Evolutionary conservation across 257 asterid species (phyloP).

Genomic region (Forsythia suspensa): DNA sequence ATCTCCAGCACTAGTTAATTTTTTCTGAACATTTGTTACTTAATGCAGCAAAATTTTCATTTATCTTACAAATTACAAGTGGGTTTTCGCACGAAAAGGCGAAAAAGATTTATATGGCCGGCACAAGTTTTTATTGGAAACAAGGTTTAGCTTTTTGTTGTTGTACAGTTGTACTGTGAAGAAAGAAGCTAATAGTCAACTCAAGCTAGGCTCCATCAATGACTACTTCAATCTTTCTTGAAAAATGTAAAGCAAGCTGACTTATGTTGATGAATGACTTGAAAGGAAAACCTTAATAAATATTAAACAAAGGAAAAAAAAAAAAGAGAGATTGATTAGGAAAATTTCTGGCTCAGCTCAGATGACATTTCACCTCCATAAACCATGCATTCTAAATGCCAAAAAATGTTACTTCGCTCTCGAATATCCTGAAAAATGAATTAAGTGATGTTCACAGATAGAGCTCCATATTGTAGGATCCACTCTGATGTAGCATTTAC

Average conservation of each 20-base stretch:
- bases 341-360: constrained; percentile 9
- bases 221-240: neutral
- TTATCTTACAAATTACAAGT: neutral
- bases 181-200: neutral
- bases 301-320: neutral
- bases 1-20: neutral
- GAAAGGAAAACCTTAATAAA: neutral
- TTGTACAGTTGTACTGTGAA: neutral
- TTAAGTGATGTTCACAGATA: neutral
- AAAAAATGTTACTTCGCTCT: neutral
- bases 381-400: neutral
- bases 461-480: neutral
- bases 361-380: neutral
- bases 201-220: neutral
- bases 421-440: neutral
- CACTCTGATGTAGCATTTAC: neutral
- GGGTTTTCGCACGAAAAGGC: neutral
- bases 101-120: neutral
- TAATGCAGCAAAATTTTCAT: neutral
- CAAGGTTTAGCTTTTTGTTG: neutral
- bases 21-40: neutral
- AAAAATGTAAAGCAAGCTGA: neutral
- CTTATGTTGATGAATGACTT: neutral
- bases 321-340: neutral
- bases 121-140: neutral